Conservation (phyloP, 331 rosid genomes). For the Spiraea crenata region DNA sequence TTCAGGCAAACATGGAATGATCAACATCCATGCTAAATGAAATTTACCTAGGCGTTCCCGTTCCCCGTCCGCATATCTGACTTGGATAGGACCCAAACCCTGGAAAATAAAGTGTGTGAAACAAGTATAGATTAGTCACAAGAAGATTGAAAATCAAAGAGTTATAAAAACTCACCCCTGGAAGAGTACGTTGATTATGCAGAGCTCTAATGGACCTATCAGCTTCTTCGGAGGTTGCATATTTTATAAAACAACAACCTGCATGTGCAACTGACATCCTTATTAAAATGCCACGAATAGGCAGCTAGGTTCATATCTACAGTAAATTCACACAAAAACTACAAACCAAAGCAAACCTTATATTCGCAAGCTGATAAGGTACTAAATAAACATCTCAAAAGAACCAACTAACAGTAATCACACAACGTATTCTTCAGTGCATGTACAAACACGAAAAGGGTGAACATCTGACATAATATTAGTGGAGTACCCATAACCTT, state of each 20-base stretch:
- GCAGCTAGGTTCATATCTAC: constrained; percentile 1
- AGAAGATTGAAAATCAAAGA: constrained; percentile 25
- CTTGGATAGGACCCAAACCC: constrained; percentile 96
- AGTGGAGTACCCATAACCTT: background rate
- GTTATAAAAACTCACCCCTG: constrained; percentile 77
- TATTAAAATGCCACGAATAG: constrained; percentile 4
- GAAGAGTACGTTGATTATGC: constrained; percentile 93
- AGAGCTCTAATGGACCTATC: constrained; percentile 87
- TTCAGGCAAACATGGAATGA: background rate
- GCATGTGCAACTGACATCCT: constrained; percentile 45
- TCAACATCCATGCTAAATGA: constrained; percentile 4
- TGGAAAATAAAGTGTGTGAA: constrained; percentile 39
- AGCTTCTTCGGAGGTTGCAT: constrained; percentile 91
- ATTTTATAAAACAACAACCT: constrained; percentile 98
- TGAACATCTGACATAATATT: background rate
- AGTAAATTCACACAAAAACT: background rate
- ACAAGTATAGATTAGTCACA: constrained; percentile 16
- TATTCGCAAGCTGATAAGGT: background rate
- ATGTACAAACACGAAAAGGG: background rate
- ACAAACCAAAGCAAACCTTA: background rate
- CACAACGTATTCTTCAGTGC: background rate
- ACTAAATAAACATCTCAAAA: background rate
- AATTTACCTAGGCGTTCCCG: constrained; percentile 93
- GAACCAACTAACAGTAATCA: background rate
- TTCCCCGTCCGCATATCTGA: constrained; percentile 98